Evolutionary conservation across 352 stramenopile genomes (phyloP), one percentile per base, ranked within the genome.

Genomic region (Phytopythium litorale): DNA sequence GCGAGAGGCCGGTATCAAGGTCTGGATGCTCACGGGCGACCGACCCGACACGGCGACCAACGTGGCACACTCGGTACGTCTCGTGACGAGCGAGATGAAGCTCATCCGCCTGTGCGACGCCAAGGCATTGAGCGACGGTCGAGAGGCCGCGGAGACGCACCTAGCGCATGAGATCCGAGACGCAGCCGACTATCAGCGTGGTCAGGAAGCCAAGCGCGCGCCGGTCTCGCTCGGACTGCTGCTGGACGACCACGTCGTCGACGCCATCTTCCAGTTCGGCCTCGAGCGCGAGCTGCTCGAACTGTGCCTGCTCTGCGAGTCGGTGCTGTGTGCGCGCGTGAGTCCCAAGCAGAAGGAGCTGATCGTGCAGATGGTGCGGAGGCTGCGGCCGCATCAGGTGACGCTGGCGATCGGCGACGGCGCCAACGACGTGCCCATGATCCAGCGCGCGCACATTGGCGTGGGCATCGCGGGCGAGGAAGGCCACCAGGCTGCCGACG

Each of bases 331-430:
- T 46, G 98, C 94, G 43, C 88, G 97, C 43, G 97, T 99, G 11
- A 98, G 87, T 59, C 97, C 97, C 15, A 94, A 97, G 60, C 97
- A 99, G 73, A 99, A 99, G 65, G 91, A 97, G 15, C 79, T 98
- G n/a, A 84, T 99, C 13, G 91, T 99, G 12, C 85, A 93, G 33
- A 88, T 99, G 68, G 94, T 99, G 23, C 80, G 79, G 9, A 65
- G 50, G 7, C 69, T 73, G 12, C 82, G 42, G 7, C 69, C 74
- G 7, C 32, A 71, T 58, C 79, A 89, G 48, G 67, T 91, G 28
- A 96, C 87, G 1, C 69, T 97, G 15, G 76, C 85, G 0, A 85
- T 97, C 37, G 89, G 92, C 18, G 92, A 98, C 56, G 92, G 92
- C 45, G 92, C 92, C 1, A 98, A 98, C 66, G 92, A 98, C 63